Evolutionary conservation across 306 rosid genomes (phyloP), one percentile per base, ranked within the genome.

Genomic region (Dicorynia guianensis): DNA sequence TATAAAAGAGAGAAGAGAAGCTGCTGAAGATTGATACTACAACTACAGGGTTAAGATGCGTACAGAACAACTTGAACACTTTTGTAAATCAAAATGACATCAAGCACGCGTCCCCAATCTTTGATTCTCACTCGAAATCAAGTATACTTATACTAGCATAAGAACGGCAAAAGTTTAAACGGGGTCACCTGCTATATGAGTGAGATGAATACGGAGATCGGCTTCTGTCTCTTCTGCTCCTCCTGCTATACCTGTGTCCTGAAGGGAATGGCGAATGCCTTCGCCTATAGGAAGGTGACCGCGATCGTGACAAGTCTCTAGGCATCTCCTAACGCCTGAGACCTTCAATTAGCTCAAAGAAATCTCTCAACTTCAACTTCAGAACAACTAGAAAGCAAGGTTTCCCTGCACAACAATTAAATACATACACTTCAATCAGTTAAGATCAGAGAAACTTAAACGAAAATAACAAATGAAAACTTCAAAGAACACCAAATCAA

Each of bases 101-200:
- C 75, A 80, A 65, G 67, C 59, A 78, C 10, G 40, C 79, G 50
- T 54, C 82, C 74, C 66, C 85, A 72, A 35, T 77, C 59, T 75
- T 71, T 25, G 30, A 1, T 25, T 83, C 47, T 67, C 58, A 59
- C 55, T 68, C 52, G 48, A 80, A 53, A 57, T 9, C 53, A 56
- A 0, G 54, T 50, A 60, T 40, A 25, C 30, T 25, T 1, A 25
- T 25, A 56, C n/a, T 69, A 84, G n/a, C 56, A 69, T 17, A 79
- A 80, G n/a, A 47, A 50, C 76, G 67, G 72, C 38, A 71, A 72
- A 77, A 80, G 80, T 43, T 60, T 39, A 79, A 90, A 90, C 92
- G 78, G 90, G 91, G 73, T 92, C 96, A 96, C 98, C 98, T 92
- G 98, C 90, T 86, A 63, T 84, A 42, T 7, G 96, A 81, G 79